Base-by-base conservation (phyloP, 2,329 filamentous ascomycete species). In the Cladophialophora exuberans region DNA sequence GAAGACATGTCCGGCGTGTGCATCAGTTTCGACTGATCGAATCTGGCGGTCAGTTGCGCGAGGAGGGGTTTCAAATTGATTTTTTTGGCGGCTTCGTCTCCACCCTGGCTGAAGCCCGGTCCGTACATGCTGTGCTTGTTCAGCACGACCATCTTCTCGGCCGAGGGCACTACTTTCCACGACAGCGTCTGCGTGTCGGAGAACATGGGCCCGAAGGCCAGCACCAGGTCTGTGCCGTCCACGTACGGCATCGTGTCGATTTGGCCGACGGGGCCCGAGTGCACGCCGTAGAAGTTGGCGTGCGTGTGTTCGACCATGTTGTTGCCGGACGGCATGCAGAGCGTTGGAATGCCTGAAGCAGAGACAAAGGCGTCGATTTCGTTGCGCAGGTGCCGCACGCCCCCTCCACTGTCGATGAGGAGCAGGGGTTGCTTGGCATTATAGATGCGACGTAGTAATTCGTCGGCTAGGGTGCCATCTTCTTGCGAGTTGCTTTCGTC, bases 291-390 rank as follows among this genome's bases (percentile, higher is more conserved):
- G 63, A 87, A 96, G 66, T 83, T 88, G n/a, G 80, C 76, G 42
- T 88, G 80, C 1, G 81, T 82, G 71, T 96, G 90, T 65, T 94
- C 82, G 42, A 96, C 82, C 17, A 88, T 88, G 15, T 90, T 83
- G 74, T 96, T 96, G 42, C 90, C 90, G 88, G 95, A 95, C 2
- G 90, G 89, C 0, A 90, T 88, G n/a, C 92, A 88, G 64, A 94
- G 95, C 0, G 89, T 87, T 3, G 91, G 90, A 6, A 96, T 76
- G 3, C 83, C 78, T 1, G 89, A 89, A 70, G 86, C 89, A 57
- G 86, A 78, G 47, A 95, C 76, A 13, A 96, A 76, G 6, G 83
- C 81, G 63, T 89, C 84, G 15, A 90, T 84, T 70, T 94, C 89
- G 1, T 83, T 71, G 1, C 92, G 71, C 13, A 88, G 87, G 36